Conservation (phyloP, 2,329 filamentous ascomycete genomes). For the Nemania sp. region DNA sequence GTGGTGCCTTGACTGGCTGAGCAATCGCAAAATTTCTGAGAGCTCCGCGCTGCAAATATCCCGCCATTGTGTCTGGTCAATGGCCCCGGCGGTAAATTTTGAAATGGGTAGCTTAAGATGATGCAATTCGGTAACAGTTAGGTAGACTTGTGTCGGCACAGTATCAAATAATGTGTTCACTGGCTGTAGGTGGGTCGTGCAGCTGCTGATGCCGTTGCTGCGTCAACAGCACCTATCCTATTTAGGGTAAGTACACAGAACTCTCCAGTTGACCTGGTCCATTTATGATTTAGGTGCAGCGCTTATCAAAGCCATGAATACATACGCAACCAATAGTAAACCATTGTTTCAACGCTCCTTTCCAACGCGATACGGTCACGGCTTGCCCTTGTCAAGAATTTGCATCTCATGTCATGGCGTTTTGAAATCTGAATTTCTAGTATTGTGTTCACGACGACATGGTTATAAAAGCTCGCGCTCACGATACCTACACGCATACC, state of each 20-base stretch:
- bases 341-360: slow-evolving; percentile 8
- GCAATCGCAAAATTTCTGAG: slow-evolving; percentile 19
- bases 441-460: slow-evolving; percentile 35
- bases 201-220: slow-evolving; percentile 14
- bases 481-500: slow-evolving; percentile 18
- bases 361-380: slow-evolving; percentile 19
- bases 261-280: no score
- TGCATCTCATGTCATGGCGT: slow-evolving; percentile 27
- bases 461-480: slow-evolving; percentile 33
- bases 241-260: slow-evolving; percentile 19
- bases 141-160: no score
- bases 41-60: slow-evolving; percentile 24
- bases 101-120: no score
- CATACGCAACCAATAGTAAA: neutral
- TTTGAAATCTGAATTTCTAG: slow-evolving; percentile 29
- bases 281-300: no score
- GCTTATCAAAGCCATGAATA: neutral
- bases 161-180: no score
- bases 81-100: neutral
- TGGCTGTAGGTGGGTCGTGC: neutral
- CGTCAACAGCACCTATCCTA: slow-evolving; percentile 20
- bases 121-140: no score
- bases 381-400: slow-evolving; percentile 21
- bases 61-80: slow-evolving; percentile 22
- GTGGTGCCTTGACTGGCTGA: slow-evolving; percentile 4